Conservation (phyloP, 2,329 filamentous ascomycete genomes). For the Orbilia quercus region DNA sequence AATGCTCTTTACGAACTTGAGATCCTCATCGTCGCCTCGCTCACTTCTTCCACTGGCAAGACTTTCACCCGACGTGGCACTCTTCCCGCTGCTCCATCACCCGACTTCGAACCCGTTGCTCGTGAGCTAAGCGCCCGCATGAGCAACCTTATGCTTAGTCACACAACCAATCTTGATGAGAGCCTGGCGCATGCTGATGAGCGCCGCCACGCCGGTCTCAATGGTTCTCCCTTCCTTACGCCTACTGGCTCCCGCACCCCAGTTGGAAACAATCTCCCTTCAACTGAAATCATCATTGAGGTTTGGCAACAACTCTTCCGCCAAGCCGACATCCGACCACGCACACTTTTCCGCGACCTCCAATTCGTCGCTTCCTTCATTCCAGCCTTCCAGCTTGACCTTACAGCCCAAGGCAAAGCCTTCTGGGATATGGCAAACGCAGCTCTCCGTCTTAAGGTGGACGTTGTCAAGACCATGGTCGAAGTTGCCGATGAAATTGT, state of each 20-base stretch:
- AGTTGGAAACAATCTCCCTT: constrained; percentile 62
- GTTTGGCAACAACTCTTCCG: constrained; percentile 76
- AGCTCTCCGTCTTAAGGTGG: constrained; percentile 86
- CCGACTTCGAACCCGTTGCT: constrained; percentile 65
- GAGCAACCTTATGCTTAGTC: constrained; percentile 63
- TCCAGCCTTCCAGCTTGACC: constrained; percentile 71
- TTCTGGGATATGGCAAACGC: constrained; percentile 92
- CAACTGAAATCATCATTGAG: constrained; percentile 74
- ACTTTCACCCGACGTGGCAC: constrained; percentile 61
- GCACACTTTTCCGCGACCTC: constrained; percentile 82
- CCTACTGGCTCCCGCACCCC: constrained; percentile 59
- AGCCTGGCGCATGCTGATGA: constrained; percentile 77
- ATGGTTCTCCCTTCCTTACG: constrained; percentile 59
- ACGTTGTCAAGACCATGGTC: constrained; percentile 86
- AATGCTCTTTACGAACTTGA: constrained; percentile 84
- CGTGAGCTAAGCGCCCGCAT: constrained; percentile 65
- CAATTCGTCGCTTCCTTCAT: constrained; percentile 79
- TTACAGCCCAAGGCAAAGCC: constrained; percentile 74
- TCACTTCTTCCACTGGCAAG: constrained; percentile 70
- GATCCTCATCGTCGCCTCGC: constrained; percentile 79
- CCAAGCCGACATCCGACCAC: constrained; percentile 76
- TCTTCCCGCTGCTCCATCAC: constrained; percentile 63
- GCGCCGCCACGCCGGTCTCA: constrained; percentile 68
- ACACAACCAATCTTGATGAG: constrained; percentile 70
- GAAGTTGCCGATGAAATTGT: constrained; percentile 77